Percentiles rank a stretch among this genome's conserved stretches.
These are phyloP conservation scores for Verticillium alfalfae DNA, from an alignment of 2,329 filamentous ascomycete genomes.

Conservation along the genomic window DNA sequence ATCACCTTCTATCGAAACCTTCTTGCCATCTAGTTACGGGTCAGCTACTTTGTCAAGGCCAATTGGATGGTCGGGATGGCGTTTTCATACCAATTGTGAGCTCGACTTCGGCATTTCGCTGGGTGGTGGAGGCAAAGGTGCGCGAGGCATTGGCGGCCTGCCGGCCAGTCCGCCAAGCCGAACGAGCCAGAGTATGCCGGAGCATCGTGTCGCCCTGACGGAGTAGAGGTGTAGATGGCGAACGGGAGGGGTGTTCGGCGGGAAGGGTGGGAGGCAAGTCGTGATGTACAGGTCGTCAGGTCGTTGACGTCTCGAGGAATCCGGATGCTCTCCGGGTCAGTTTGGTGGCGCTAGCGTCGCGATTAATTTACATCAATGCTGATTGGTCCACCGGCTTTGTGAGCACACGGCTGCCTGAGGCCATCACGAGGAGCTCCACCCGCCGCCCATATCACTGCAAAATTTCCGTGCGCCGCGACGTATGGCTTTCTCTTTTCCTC, in stretches of 20 bases:
- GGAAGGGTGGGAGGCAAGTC: conserved; percentile 17
- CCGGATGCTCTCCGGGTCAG: conserved; percentile 28
- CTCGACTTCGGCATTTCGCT: conserved; percentile 86
- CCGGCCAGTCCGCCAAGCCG: conserved; percentile 60
- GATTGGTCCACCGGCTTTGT: conserved; percentile 27
- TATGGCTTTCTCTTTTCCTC: conserved; percentile 20
- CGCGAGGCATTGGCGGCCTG: conserved; percentile 59
- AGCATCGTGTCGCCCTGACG: conserved; percentile 62
- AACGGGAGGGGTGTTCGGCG: conserved; percentile 28
- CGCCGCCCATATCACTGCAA: conserved; percentile 2
- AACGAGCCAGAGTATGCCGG: conserved; percentile 62
- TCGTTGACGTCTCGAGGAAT: conserved; percentile 32
- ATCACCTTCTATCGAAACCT: conserved; percentile 91
- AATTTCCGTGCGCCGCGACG: conserved; percentile 1
- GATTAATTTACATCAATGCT: conserved; percentile 38
- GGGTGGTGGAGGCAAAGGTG: conserved; percentile 75
- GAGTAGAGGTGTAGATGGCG: conserved; percentile 27
- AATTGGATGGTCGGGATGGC: conserved; percentile 19
- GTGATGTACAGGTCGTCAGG: conserved; percentile 21
- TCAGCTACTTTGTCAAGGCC: conserved; percentile 21
- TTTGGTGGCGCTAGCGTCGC: conserved; percentile 31
- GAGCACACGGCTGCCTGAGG: conserved; percentile 29
- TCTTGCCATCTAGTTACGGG: conserved; percentile 74
- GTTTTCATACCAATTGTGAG: conserved; percentile 74
- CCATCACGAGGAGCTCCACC: conserved; percentile 3